Conservation (phyloP, 176 grass and related monocot genomes). For the Oryza glumipatula region DNA sequence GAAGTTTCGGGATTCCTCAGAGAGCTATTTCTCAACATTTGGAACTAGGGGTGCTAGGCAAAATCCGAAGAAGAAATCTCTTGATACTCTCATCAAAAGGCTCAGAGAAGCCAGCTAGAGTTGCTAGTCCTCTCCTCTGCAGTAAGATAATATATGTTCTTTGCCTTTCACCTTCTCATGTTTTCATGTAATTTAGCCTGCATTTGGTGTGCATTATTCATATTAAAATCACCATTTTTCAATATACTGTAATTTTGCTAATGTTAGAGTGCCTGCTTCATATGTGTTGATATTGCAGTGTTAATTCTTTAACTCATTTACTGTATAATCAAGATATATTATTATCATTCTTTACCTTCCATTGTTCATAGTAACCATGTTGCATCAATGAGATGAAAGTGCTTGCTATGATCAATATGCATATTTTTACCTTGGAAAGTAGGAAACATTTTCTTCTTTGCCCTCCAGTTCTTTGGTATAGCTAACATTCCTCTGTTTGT, state of each 20-base stretch:
- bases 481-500: background rate
- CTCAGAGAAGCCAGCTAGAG: conserved; percentile 83
- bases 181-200: conserved; percentile 55
- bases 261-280: conserved; percentile 43
- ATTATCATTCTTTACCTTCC: conserved; percentile 1
- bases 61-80: conserved; percentile 86
- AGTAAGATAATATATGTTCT: conserved; percentile 52
- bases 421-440: background rate
- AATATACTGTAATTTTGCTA: conserved; percentile 47
- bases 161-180: conserved; percentile 33
- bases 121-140: conserved; percentile 21
- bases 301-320: conserved; percentile 46
- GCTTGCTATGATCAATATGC: conserved; percentile 14
- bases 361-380: conserved; percentile 16
- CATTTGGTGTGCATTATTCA: conserved; percentile 48
- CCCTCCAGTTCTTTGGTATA: background rate
- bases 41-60: conserved; percentile 77
- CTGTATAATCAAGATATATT: conserved; percentile 33
- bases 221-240: conserved; percentile 38
- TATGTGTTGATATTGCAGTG: conserved; percentile 49
- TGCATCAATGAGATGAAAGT: conserved; percentile 13
- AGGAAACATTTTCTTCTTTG: background rate
- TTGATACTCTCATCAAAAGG: conserved; percentile 90
- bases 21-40: conserved; percentile 85
- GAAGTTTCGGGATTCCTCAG: conserved; percentile 96